These are phyloP conservation scores for Aspergillus sp. DNA, from an alignment of 2,329 filamentous ascomycete genomes.

Conservation along the genomic window DNA sequence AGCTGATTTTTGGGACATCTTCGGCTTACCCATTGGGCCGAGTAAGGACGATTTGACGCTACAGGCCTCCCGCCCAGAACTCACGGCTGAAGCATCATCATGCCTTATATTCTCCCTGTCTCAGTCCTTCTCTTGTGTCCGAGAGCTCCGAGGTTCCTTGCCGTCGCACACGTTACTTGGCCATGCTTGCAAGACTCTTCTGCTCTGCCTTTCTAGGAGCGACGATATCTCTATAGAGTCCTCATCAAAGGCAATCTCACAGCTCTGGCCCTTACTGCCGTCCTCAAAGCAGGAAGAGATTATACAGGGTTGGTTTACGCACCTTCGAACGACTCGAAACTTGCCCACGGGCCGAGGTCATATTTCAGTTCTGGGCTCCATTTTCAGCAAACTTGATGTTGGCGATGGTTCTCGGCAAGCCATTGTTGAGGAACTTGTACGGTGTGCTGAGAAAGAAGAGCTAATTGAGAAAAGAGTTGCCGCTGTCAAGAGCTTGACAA, in stretches of 20 bases:
- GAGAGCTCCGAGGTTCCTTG: constrained; percentile 10
- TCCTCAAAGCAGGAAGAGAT: constrained; percentile 37
- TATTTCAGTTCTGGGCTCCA: constrained; percentile 47
- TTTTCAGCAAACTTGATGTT: constrained; percentile 40
- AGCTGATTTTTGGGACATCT: constrained; percentile 44
- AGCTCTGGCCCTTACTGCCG: constrained; percentile 45
- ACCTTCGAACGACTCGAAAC: constrained; percentile 42
- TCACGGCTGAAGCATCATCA: constrained; percentile 48
- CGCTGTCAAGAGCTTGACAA: constrained; percentile 45
- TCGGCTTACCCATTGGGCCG: constrained; percentile 37
- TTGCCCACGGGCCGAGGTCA: constrained; percentile 48
- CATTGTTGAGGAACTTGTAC: constrained; percentile 40
- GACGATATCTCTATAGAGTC: constrained; percentile 47
- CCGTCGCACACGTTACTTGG: constrained; percentile 33
- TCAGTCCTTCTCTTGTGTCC: constrained; percentile 25
- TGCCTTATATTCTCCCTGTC: constrained; percentile 45
- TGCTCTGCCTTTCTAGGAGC: constrained; percentile 45
- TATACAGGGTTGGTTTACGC: constrained; percentile 45
- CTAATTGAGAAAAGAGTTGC: constrained; percentile 47
- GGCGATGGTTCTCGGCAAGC: constrained; percentile 29
- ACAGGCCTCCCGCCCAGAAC: constrained; percentile 44
- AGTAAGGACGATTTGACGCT: constrained; percentile 46
- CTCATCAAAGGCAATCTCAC: constrained; percentile 45
- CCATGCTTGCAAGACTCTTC: constrained; percentile 38
- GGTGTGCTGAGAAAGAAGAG: constrained; percentile 41